Base-by-base conservation (phyloP, 306 rosid species). In the Urtica urens region DNA sequence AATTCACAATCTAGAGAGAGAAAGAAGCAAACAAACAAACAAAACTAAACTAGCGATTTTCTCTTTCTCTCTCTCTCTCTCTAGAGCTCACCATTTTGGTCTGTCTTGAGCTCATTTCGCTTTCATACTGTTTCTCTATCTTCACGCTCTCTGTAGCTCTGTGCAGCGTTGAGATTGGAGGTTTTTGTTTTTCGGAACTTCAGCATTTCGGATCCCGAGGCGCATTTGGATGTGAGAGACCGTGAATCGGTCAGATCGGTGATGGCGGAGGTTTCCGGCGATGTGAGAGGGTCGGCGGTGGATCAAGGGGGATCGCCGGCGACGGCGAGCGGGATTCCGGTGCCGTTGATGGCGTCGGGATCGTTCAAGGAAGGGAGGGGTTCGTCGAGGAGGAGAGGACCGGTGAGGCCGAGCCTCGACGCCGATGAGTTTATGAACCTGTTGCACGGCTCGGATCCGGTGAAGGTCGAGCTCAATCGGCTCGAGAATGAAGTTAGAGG, bases 381-480 rank as follows among this genome's bases (percentile, higher is more conserved):
- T 63, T 82, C 93, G 31, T 82, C 88, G 13, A 57, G 96, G 70
- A 79, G 99, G 69, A 62, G 95, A 21, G 61, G 74, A 31, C 70
- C 83, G 54, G 49, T 68, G 64, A 65, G 94, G 86, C 96, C 81
- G 64, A 92, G 99, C 47, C 46, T 92, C 58, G 99, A 92, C 31
- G 94, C 94, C 27, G 99, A 92, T 22, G 99, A 92, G 81, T 76
- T 92, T 68, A 51, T 92, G 38, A 92, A 86, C 71, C 55, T 92
- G 39, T 42, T 92, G 56, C 96, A 82, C 75, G 99, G 99, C 48
- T 92, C 99, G 88, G 96, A 92, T 92, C 99, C 99, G 83, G 99
- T 92, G 55, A 92, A 86, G 71, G 77, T 92, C 56, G 99, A 92
- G 88, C 99, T 92, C 56, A 92, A 82, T 82, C 87, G 99, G 55